phyloP scores from a whole-genome alignment of 192 early-diverging fungal species.

The Backusella luteola region DNA sequence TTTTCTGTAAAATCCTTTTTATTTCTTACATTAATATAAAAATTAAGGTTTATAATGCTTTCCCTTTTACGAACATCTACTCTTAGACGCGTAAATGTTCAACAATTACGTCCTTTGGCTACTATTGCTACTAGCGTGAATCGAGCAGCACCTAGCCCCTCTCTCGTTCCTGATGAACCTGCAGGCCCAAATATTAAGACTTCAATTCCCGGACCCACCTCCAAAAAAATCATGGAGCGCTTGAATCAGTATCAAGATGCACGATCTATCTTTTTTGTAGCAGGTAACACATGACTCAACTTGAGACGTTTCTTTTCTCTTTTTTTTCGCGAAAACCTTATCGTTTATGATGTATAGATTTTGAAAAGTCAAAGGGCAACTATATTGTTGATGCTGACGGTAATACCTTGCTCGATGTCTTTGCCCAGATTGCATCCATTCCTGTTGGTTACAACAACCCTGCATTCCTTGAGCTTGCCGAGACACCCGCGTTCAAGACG shows the following conservation, averaged over 20 bases:
- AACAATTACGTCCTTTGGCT: neutral
- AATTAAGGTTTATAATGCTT: neutral
- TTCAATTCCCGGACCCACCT: slow-evolving; percentile 60
- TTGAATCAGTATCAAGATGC: slow-evolving; percentile 63
- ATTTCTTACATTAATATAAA: neutral
- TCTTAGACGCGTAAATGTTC: neutral
- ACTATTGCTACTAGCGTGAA: neutral
- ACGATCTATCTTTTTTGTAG: slow-evolving; percentile 62
- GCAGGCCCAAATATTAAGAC: slow-evolving; percentile 49
- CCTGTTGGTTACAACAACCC: slow-evolving; percentile 74
- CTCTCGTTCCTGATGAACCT: slow-evolving; percentile 54
- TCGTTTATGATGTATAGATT: slow-evolving; percentile 41
- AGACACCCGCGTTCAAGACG: slow-evolving; percentile 55
- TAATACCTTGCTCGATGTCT: slow-evolving; percentile 66
- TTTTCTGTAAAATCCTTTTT: neutral
- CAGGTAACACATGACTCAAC: slow-evolving; percentile 26
- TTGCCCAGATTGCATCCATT: slow-evolving; percentile 72
- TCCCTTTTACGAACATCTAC: slow-evolving; percentile 9
- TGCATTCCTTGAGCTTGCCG: slow-evolving; percentile 49
- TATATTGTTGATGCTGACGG: slow-evolving; percentile 75
- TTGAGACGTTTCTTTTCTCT: neutral
- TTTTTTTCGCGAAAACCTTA: neutral
- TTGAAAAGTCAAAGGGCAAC: slow-evolving; percentile 65
- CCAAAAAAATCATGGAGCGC: slow-evolving; percentile 45
- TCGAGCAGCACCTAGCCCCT: neutral